Conservation (phyloP, 208 protist genomes). For the Naegleria gruberi region DNA sequence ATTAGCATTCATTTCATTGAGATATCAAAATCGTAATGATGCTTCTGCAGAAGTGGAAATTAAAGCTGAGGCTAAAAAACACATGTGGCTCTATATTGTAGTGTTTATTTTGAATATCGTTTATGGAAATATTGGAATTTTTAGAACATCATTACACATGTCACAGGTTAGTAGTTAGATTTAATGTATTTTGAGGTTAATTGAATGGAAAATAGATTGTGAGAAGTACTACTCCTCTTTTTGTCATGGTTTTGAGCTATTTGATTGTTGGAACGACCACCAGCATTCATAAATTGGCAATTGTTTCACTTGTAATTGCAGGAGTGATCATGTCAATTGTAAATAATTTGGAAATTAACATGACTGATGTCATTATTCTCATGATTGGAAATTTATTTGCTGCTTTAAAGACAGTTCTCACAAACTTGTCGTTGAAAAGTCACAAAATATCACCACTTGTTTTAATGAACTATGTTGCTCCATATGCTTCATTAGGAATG, state of each 20-base stretch:
- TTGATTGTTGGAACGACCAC: background rate
- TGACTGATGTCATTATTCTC: background rate
- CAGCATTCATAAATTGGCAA: background rate
- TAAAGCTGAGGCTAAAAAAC: background rate
- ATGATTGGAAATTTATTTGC: constrained; percentile 13
- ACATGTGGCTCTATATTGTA: background rate
- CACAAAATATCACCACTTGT: constrained; percentile 2
- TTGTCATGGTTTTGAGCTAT: background rate
- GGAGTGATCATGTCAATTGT: background rate
- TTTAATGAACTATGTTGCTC: background rate
- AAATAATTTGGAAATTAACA: background rate
- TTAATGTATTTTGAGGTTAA: too few species aligned
- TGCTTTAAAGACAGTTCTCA: background rate
- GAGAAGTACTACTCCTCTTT: background rate
- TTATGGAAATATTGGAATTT: background rate
- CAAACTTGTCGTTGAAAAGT: background rate
- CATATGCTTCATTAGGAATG: background rate
- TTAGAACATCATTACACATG: background rate
- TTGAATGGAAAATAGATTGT: too few species aligned
- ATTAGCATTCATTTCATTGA: background rate
- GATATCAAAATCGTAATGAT: too few species aligned
- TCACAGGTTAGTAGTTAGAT: background rate
- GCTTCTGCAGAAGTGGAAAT: background rate
- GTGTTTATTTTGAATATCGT: background rate
- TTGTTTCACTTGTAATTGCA: background rate